Evolutionary conservation across 164 flowering plant genomes (phyloP), one percentile per base, ranked within the genome.

Genomic region (Liriodendron chinense): DNA sequence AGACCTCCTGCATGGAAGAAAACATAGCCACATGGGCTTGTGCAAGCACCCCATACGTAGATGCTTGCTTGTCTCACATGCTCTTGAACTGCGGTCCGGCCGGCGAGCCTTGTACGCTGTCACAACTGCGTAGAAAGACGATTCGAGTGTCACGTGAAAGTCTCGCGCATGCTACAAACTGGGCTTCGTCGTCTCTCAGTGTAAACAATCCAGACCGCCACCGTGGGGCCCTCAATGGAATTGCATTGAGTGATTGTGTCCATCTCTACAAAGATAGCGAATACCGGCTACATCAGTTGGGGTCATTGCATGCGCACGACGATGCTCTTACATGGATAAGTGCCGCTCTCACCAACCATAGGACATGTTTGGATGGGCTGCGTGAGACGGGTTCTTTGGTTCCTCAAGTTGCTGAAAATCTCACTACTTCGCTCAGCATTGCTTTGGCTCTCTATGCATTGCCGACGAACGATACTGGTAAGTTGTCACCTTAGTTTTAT

Each of bases 361-460:
- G 82, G 75, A 84, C 85, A 71, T 91, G 92, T 70, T 79, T 89
- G 83, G 95, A 89, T 78, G 89, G 91, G 3, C 77, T 89, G 69
- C 66, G 59, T 0, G 87, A 83, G 76, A 78, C 47, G 56, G 80
- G 83, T 1, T 22, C 7, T 21, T 16, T 23, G 67, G 24, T 76
- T 14, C 67, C 66, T 61, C 73, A 68, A 2, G 24, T 5, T 49
- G 76, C 77, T 28, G 76, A 69, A 6, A 89, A 89, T 68, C 70
- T 88, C 76, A 84, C 85, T n/a, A 7, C 18, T 34, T 47, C 79
- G 68, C 80, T 91, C 28, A 23, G 81, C 47, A 74, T 83, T 50
- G 89, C 89, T 47, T 77, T 90, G 79, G 82, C 82, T 67, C 74
- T 83, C 22, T 79, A 85, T 78, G 74, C 65, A 47, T 57, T 24